Conservation (phyloP, 2,329 filamentous ascomycete species). For the Ophiostoma piceae region DNA sequence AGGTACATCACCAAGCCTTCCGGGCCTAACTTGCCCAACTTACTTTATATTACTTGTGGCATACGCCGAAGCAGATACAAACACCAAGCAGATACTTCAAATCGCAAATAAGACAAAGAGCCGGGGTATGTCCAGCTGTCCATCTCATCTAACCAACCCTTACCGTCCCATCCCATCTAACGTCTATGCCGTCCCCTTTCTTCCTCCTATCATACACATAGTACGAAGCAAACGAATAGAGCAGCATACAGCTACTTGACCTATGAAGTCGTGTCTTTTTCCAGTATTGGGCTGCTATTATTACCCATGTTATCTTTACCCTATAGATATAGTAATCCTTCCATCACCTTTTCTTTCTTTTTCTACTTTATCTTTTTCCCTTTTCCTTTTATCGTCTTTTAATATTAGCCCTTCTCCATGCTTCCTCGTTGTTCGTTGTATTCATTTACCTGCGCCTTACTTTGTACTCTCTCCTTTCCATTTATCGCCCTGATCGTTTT, state of each 20-base stretch:
- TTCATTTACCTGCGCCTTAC: not conserved
- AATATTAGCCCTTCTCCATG: not conserved
- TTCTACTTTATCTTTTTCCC: not conserved
- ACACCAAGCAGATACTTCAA: too few relatives aligned
- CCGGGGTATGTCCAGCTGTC: not conserved
- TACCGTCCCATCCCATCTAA: conserved; percentile 4
- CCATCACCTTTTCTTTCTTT: conserved; percentile 1
- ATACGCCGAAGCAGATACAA: too few relatives aligned
- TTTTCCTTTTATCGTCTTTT: not conserved
- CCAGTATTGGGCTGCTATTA: not conserved
- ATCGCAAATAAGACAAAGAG: not conserved
- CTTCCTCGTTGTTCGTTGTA: not conserved
- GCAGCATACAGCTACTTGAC: not conserved
- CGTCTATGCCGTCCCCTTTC: not conserved
- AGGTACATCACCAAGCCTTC: too few relatives aligned
- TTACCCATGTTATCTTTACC: not conserved
- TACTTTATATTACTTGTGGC: too few relatives aligned
- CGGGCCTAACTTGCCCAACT: too few relatives aligned
- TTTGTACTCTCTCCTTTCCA: not conserved
- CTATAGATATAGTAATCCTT: not conserved
- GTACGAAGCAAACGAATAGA: too few relatives aligned
- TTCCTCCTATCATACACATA: not conserved
- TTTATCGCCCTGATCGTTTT: not conserved
- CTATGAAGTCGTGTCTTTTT: not conserved
- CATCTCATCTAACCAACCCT: not conserved